Evolutionary conservation across 2,329 filamentous ascomycete species (phyloP), one percentile per base, ranked within the genome.

Genomic region (Myrmaecium sp.): DNA sequence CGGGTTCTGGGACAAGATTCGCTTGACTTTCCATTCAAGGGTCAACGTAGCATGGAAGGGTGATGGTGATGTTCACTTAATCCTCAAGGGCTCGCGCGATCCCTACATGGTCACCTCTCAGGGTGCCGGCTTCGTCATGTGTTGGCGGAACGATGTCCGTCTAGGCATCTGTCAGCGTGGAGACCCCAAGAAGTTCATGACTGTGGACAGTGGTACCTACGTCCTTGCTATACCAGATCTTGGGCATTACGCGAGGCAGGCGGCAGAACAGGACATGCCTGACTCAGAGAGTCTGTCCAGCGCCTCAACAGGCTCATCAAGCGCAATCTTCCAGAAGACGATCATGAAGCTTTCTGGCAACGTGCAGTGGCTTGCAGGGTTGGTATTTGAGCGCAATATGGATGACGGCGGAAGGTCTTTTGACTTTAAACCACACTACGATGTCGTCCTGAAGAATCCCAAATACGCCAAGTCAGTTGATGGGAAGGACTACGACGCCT

Each of bases 1-100:
- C 24, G 89, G 89, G 3, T 98, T 98, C 57, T 98, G 89, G 89
- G 89, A 98, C 55, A 98, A 98, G 61, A 84, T 98, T 27, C 68
- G 89, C 29, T 64, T 98, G 19, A 84, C 76, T 41, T 92, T 94
- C 49, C 89, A 98, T 51, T 95, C 91, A 2, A 72, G 82, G 12
- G 71, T 95, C 31, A 76, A 75, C 27, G 71, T 93, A 17, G 69
- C 81, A 4, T 98, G 91, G 89, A 89, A 81, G 44, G 84, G 82
- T 7, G 86, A 93, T 46, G 91, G 91, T 4, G 86, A 95, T 53
- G 80, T 98, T 17, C 89, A 95, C 48, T 62, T 98, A 14, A 75
- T 83, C 17, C 64, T 98, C 17, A 98, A 98, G 56, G 82, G 71
- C 20, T 74, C 84, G 28, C 70, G 91, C 30, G 86, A 98, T 52